These are phyloP conservation scores for Periconia sp. DNA, from an alignment of 2,329 filamentous ascomycete species.

Conservation along the genomic window DNA sequence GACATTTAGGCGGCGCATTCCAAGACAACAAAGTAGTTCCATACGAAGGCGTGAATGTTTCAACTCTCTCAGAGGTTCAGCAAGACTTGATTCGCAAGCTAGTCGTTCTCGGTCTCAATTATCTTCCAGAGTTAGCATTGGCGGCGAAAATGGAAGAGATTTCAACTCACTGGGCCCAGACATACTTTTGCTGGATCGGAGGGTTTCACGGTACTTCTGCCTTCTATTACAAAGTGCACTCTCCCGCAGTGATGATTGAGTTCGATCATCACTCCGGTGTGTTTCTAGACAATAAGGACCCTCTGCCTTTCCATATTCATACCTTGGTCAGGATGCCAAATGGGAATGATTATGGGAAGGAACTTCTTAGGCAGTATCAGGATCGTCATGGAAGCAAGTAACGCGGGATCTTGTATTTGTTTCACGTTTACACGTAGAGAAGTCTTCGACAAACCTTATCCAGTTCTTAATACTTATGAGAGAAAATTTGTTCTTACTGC, in stretches of 20 bases:
- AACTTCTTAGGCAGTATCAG: slow-evolving; percentile 44
- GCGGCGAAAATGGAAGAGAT: slow-evolving; percentile 62
- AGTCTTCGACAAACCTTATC: too few relatives aligned
- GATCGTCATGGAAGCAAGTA: too few relatives aligned
- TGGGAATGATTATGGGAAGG: slow-evolving; percentile 75
- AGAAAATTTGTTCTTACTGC: too few relatives aligned
- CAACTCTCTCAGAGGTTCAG: slow-evolving; percentile 56
- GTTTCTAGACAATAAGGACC: slow-evolving; percentile 74
- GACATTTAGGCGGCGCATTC: slow-evolving; percentile 78
- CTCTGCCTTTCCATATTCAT: slow-evolving; percentile 80
- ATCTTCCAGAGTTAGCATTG: slow-evolving; percentile 62
- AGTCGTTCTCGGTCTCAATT: slow-evolving; percentile 73
- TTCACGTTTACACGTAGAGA: too few relatives aligned
- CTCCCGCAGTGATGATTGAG: slow-evolving; percentile 74
- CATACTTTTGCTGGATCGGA: slow-evolving; percentile 82
- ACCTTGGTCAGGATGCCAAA: slow-evolving; percentile 76
- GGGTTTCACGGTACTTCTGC: slow-evolving; percentile 69
- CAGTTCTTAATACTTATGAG: too few relatives aligned
- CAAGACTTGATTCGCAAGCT: slow-evolving; percentile 63
- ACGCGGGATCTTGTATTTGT: too few relatives aligned
- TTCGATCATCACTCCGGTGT: slow-evolving; percentile 83
- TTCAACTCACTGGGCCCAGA: slow-evolving; percentile 66
- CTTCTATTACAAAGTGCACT: slow-evolving; percentile 81
- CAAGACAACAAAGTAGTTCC: slow-evolving; percentile 79
- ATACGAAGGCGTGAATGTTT: slow-evolving; percentile 68